A percentile compares a stretch with the other conserved stretches of the same genome.
Conservation (phyloP, 495 filamentous ascomycete species). For the Neurospora sp. region DNA sequence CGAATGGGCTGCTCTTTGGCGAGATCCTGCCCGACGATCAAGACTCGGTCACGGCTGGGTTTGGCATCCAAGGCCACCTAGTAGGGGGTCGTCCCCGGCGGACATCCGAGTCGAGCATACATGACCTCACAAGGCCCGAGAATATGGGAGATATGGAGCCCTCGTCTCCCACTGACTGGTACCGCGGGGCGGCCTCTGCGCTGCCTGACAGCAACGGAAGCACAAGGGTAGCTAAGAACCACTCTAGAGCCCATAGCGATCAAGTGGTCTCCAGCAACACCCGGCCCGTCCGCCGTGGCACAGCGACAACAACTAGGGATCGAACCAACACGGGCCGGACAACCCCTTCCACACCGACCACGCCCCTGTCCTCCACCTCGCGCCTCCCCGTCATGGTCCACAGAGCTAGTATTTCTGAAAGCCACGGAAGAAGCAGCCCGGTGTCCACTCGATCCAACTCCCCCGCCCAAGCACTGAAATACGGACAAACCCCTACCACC, state of each 20-base stretch:
- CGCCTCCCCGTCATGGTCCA: constrained; percentile 34
- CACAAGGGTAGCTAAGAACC: constrained; percentile 23
- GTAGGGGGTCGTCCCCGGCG: constrained; percentile 22
- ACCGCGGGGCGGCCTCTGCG: constrained; percentile 28
- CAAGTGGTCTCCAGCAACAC: constrained; percentile 22
- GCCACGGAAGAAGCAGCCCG: constrained; percentile 29
- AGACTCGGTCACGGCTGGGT: constrained; percentile 31
- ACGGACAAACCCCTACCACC: constrained; percentile 18
- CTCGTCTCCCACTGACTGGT: constrained; percentile 45
- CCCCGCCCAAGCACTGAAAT: constrained; percentile 30
- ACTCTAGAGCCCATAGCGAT: constrained; percentile 42
- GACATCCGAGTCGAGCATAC: constrained; percentile 38
- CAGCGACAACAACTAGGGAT: constrained; percentile 2
- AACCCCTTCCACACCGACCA: constrained; percentile 20
- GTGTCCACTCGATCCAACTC: constrained; percentile 42
- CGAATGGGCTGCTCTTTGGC: constrained; percentile 39
- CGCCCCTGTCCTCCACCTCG: constrained; percentile 27
- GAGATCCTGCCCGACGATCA: constrained; percentile 38
- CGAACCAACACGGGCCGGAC: constrained; percentile 5
- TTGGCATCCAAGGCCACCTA: constrained; percentile 32
- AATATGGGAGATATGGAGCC: constrained; percentile 33
- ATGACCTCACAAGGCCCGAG: constrained; percentile 14
- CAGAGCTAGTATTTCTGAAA: constrained; percentile 31
- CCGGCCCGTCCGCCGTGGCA: constrained; percentile 12
- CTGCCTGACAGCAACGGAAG: constrained; percentile 13